Base-by-base conservation (phyloP, 352 stramenopile species). In the Globisporangium lucens region DNA sequence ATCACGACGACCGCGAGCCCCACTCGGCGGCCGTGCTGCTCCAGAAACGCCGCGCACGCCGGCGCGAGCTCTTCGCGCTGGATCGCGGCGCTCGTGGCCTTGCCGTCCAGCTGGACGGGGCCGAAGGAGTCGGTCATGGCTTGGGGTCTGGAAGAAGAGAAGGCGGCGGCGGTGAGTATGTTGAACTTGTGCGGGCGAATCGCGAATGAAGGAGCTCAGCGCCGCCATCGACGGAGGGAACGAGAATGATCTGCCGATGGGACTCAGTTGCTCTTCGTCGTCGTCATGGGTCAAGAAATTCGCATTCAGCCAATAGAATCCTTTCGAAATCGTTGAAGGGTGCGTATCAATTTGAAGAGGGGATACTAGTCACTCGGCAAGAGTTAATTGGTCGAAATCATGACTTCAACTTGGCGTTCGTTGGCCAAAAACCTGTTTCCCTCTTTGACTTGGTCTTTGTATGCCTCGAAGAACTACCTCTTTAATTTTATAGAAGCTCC, bases 1-100 rank as follows among this genome's bases (percentile, higher is more conserved):
- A 99, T 96, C 57, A 99, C 85, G 38, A 99, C 94, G 7, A 99
- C 96, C 15, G 97, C 98, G n/a, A 99, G 82, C 0, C 98, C 97
- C n/a, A 90, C 78, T 5, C 96, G 90, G 15, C 79, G 87, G 13
- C 80, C 75, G 66, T 82, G 69, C 6, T 36, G 43, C 64, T 69
- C 51, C 15, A 65, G 58, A 55, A 98, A 89, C n/a, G 68, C 67
- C 2, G 65, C 72, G 36, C 82, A 89, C 58, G 89, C 79, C 41
- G 85, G 82, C 56, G 90, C 73, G 24, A 99, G 78, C 74, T 98
- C 91, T 27, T 85, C 64, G 36, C 86, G 62, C 60, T 87, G 82
- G 65, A 99, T 89, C 27, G 65, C 59, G 8, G 79, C 76, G 71
- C 94, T 97, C 60, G 94, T 97, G 36, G 82, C 80, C 71, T 95